Conservation (phyloP, 2,329 filamentous ascomycete species). For the Herpotrichia juniperi region DNA sequence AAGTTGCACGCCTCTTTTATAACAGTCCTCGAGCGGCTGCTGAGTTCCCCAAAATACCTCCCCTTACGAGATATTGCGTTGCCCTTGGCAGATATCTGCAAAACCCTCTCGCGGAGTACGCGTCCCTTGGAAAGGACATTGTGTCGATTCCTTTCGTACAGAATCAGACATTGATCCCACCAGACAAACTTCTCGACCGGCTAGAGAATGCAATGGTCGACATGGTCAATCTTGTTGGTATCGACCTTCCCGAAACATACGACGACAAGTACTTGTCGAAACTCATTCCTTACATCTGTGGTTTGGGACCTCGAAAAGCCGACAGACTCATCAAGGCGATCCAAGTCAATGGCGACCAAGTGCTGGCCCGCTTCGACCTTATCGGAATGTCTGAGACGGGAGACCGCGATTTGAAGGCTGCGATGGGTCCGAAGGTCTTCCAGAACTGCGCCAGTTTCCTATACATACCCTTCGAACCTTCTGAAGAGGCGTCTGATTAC, state of each 20-base stretch:
- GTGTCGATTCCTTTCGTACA: slow-evolving; percentile 86
- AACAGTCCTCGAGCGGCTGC: slow-evolving; percentile 78
- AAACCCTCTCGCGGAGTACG: slow-evolving; percentile 95
- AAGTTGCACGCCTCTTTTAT: slow-evolving; percentile 95
- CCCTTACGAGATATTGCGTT: slow-evolving; percentile 86
- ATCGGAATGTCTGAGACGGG: slow-evolving; percentile 81
- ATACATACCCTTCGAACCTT: slow-evolving; percentile 85
- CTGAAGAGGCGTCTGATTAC: slow-evolving; percentile 83
- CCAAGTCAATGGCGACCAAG: slow-evolving; percentile 85
- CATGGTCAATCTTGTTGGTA: slow-evolving; percentile 95
- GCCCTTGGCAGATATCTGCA: slow-evolving; percentile 90
- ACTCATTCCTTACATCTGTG: slow-evolving; percentile 87
- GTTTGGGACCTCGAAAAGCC: slow-evolving; percentile 90
- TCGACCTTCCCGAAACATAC: slow-evolving; percentile 93
- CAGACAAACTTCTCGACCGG: slow-evolving; percentile 84
- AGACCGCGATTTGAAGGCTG: slow-evolving; percentile 52
- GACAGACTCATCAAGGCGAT: slow-evolving; percentile 85
- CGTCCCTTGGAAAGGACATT: slow-evolving; percentile 86
- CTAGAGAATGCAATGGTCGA: slow-evolving; percentile 98
- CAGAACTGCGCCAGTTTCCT: slow-evolving; percentile 97
- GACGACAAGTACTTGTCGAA: slow-evolving; percentile 82
- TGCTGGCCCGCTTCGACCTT: slow-evolving; percentile 84
- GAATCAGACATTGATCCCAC: slow-evolving; percentile 84
- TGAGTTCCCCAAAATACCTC: slow-evolving; percentile 81
- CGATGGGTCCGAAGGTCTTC: slow-evolving; percentile 87